Evolutionary conservation across 1,284 basidiomycete genomes (phyloP), one percentile per base, ranked within the genome.

Genomic region (Anthracocystis panici-leucophaei): DNA sequence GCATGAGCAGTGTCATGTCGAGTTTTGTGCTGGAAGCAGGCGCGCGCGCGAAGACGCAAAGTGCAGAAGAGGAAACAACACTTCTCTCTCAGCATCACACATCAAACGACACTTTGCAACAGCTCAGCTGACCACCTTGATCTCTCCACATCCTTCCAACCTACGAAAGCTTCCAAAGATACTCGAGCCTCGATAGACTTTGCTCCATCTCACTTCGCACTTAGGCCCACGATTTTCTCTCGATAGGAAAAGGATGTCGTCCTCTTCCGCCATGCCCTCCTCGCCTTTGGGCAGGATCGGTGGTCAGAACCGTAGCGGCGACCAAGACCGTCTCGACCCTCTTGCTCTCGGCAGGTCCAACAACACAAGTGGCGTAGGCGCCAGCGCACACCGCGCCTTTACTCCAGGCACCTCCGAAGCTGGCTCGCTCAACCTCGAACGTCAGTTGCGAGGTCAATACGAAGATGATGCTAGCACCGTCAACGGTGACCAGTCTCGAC

Each of bases 1-100:
- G 90, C 23, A 90, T 90, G 89, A 86, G 90, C 78, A 90, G 49
- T 50, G 49, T 50, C 31, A 21, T 12, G 16, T 5, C 7, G 48
- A 33, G 23, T 20, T 11, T 11, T n/a, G 29, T 12, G 31, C 35
- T 21, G 29, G 20, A n/a, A 29, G 8, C 4, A 18, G 18, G 29
- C 48, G n/a, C 49, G 33, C 33, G 46, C 46, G 27, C 46, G 29
- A 29, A 48, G 25, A 27, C 12, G 14, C 48, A 49, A 31, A 31
- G 48, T 3, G 48, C 27, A 49, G 20, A 49, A 7, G 10, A 14
- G 21, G 10, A 38, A 51, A 38, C 49, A 51, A 51, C 49, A 51
- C 49, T 38, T 38, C 23, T 21, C 44, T 46, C 44, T 31, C 31
- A n/a, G 23, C 27, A 31, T 31, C 48, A 33, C 48, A 33, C 46